Base-by-base conservation (phyloP, 2,329 filamentous ascomycete genomes). In the Xylaria digitata region DNA sequence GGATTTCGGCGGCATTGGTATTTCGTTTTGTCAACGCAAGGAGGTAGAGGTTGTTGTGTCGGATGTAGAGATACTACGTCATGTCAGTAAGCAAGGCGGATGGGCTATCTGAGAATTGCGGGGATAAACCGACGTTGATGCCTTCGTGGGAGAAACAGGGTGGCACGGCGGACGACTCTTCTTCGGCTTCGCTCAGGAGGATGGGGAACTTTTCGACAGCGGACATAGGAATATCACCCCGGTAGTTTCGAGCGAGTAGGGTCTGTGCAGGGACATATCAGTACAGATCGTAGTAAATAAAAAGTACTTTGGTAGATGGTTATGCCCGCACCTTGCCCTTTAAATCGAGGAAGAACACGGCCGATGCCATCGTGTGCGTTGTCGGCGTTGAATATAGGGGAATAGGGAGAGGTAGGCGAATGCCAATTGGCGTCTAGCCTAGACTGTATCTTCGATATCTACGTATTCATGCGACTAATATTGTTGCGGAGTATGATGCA, bases 121-220 rank as follows among this genome's bases (percentile, higher is more conserved):
- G 23, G 23, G 3, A 21, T 64, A 3, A 1, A 86, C 90, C 71
- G 84, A 96, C 93, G 82, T 99, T 99, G 84, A 99, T 97, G 79
- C 96, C 96, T 83, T 99, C 96, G 80, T 96, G 92, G 48, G 94
- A 97, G 86, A 99, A 98, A 82, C 96, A 99, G 71, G 96, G 96
- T 62, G 96, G 94, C 2, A 98, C 96, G 69, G 94, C 94, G 53
- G 95, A 98, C 74, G 93, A 97, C 81, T 99, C 96, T 88, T 99
- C 96, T 90, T 99, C 96, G 75, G 96, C 96, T 83, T 99, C 96
- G 81, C 92, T 97, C 61, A 99, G 90, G 66, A 99, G 91, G 75
- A 97, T 84, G 49, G 96, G 96, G 80, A 99, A 99, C 81, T 97
- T 96, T 83, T 99, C 96, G 76, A 99, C 96, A 42, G 96, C 96